These are phyloP conservation scores for Neophaeococcomyces aloes DNA, from an alignment of 2,329 filamentous ascomycete genomes.

Conservation along the genomic window DNA sequence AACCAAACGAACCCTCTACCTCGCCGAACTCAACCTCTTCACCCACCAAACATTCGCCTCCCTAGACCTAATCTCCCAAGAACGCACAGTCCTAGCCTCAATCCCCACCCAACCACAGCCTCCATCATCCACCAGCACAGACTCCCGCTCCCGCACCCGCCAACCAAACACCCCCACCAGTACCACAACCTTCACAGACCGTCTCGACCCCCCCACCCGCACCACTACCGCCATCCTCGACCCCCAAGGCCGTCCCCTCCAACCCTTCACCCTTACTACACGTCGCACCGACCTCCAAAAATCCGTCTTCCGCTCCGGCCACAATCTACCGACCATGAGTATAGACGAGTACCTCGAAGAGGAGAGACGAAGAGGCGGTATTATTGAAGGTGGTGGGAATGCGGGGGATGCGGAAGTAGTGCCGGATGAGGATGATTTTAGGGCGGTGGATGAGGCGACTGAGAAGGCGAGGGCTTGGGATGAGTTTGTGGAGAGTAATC, in stretches of 20 bases:
- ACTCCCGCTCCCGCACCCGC: slow-evolving; percentile 20
- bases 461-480: slow-evolving; percentile 94
- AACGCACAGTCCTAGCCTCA: slow-evolving; percentile 64
- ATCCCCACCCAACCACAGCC: slow-evolving; percentile 52
- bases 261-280: slow-evolving; percentile 79
- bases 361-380: slow-evolving; percentile 70
- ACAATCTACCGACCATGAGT: slow-evolving; percentile 92
- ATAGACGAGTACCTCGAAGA: slow-evolving; percentile 97
- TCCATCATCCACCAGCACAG: slow-evolving; percentile 25
- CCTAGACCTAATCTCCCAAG: slow-evolving; percentile 76
- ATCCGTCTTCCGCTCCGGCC: slow-evolving; percentile 79
- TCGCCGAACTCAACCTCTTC: slow-evolving; percentile 62
- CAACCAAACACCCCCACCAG: slow-evolving; percentile 37
- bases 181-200: slow-evolving; percentile 56
- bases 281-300: slow-evolving; percentile 63
- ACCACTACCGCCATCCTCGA: slow-evolving; percentile 60
- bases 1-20: slow-evolving; percentile 64
- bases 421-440: slow-evolving; percentile 79
- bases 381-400: slow-evolving; percentile 83
- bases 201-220: slow-evolving; percentile 55
- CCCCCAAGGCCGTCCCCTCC: slow-evolving; percentile 71
- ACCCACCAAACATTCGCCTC: slow-evolving; percentile 74
- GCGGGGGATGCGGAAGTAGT: slow-evolving; percentile 57
- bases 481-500: slow-evolving; percentile 83
- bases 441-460: slow-evolving; percentile 79